These are phyloP conservation scores for Chlorella ohadii DNA, from an alignment of 139 green algal genomes.

Conservation along the genomic window DNA sequence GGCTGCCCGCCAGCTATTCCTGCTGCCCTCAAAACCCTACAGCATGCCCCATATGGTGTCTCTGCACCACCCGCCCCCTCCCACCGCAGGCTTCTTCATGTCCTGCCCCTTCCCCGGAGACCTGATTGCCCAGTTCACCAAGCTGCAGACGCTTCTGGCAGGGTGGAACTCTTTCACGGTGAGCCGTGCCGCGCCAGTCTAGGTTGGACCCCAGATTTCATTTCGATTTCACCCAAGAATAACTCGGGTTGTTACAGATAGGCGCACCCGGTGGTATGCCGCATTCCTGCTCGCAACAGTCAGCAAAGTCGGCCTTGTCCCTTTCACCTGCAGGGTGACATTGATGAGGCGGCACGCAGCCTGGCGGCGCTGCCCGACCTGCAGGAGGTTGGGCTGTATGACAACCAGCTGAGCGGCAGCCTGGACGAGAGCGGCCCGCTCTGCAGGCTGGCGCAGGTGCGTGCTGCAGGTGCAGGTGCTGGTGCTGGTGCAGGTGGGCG, in stretches of 20 bases:
- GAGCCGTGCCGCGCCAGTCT: not conserved
- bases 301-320: not conserved
- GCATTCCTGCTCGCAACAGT: too few species aligned
- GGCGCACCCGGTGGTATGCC: too few species aligned
- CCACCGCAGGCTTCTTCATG: not conserved
- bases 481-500: too few species aligned
- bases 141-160: not conserved
- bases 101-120: not conserved
- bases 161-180: not conserved
- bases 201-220: too few species aligned
- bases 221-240: too few species aligned
- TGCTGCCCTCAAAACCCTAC: too few species aligned
- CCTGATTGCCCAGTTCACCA: not conserved
- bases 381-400: not conserved
- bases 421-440: not conserved
- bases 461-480: too few species aligned
- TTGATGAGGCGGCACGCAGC: not conserved
- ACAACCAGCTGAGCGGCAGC: not conserved
- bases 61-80: not conserved
- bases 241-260: too few species aligned
- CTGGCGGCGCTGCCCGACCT: not conserved
- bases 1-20: too few species aligned
- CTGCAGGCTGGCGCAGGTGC: slow-evolving; percentile 1
- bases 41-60: too few species aligned
- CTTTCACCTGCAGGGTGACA: not conserved